Base-by-base conservation (phyloP, 2,329 filamentous ascomycete species). In the Aspergillus hortae region DNA sequence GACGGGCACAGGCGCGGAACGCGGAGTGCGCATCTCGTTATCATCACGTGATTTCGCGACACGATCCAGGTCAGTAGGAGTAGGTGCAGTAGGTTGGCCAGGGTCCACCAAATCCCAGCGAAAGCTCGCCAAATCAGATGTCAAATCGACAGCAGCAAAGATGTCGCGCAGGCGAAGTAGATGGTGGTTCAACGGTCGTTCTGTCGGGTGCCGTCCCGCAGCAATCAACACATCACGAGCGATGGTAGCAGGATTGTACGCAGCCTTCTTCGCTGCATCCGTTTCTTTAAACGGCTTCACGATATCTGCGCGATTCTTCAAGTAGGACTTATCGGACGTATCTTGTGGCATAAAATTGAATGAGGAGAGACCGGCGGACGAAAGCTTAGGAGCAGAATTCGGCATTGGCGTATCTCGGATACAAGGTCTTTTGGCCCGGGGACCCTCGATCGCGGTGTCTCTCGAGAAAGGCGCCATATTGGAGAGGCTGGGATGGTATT, bases 141-240 rank as follows among this genome's bases (percentile, higher is more conserved):
- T 65, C 45, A 66, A 63, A 41, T 77, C 72, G 4, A 84, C 69
- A 9, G 67, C 65, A 14, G 61, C 30, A 41, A 82, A 71, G 3
- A 64, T 71, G 6, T 68, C 66, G 35, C 71, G 73, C 6, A 82
- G 63, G 32, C 71, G 61, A 50, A 78, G 73, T 53, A 87, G 69
- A 68, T 87, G 84, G 27, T 75, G 73, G 60, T 88, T 88, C 33
- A 88, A 67, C 2, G 74, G 68, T 23, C 77, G 69, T 65, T 84
- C 80, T 9, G 77, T 77, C 0, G 84, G 84, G 63, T 87, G 84
- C 52, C 80, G 78, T 14, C 82, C 82, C 11, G 82, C 76, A 14
- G 82, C 80, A 46, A 87, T 77, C 10, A 88, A 70, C 6, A 88
- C 76, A 62, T 87, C 83, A 46, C 82, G 72, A 4, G 84, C 84